These are phyloP conservation scores for Rhododendron vialii DNA, from an alignment of 148 eudicot genomes.

Conservation along the genomic window DNA sequence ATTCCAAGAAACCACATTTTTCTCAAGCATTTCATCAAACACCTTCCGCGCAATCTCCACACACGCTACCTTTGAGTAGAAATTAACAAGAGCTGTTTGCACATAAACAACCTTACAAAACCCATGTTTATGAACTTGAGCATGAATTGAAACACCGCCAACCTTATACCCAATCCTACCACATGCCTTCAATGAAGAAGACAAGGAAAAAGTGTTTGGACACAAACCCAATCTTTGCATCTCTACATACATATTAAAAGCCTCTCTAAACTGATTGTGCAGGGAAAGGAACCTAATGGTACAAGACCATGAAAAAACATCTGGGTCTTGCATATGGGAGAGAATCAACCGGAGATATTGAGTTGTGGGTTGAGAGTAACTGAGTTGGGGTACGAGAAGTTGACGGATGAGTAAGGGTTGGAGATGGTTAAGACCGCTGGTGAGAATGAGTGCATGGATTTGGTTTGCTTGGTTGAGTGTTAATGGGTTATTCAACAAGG, in stretches of 20 bases:
- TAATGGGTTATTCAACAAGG: constrained; percentile 34
- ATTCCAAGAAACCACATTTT: constrained; percentile 83
- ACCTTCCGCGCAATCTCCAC: constrained; percentile 51
- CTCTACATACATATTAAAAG: constrained; percentile 43
- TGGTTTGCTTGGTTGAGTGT: constrained; percentile 56
- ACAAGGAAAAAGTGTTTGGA: constrained; percentile 45
- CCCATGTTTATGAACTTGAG: constrained; percentile 54
- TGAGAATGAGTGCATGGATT: constrained; percentile 57
- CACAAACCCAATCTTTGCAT: constrained; percentile 41
- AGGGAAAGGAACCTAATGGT: constrained; percentile 48
- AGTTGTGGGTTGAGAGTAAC: constrained; percentile 15
- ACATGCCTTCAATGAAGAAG: constrained; percentile 69
- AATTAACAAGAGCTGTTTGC: constrained; percentile 64
- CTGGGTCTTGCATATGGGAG: constrained; percentile 28
- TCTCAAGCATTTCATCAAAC: constrained; percentile 59
- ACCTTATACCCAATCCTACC: constrained; percentile 34
- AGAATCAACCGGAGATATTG: constrained; percentile 43
- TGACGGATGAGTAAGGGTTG: constrained; percentile 36
- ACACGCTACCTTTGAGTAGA: constrained; percentile 60
- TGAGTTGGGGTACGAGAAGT: constrained; percentile 23
- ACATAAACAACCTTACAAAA: constrained; percentile 54
- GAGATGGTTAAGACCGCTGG: constrained; percentile 29
- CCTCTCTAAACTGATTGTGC: constrained; percentile 52
- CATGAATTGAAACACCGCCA: constrained; percentile 70
- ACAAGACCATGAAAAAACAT: constrained; percentile 41